These are phyloP conservation scores for Pichia pseudocactophila DNA, from an alignment of 805 yeast genomes.

Conservation along the genomic window DNA sequence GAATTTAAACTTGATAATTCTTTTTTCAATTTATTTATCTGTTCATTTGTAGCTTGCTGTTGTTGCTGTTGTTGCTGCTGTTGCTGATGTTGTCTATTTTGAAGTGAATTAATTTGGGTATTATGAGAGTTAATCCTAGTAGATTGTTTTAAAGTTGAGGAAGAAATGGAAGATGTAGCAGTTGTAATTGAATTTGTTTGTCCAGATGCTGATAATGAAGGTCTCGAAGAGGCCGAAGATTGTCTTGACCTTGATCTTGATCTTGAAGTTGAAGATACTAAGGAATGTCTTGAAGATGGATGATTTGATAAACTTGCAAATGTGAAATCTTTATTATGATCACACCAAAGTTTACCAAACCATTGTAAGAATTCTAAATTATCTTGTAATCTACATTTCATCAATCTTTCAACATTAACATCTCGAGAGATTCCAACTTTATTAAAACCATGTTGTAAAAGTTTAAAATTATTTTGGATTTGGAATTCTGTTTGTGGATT, in stretches of 20 bases:
- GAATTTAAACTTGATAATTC: constrained; percentile 43
- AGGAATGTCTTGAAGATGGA: constrained; percentile 1
- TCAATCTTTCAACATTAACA: constrained; percentile 71
- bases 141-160: background rate
- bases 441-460: constrained; percentile 73
- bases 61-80: background rate
- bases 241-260: background rate
- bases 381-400: constrained; percentile 87
- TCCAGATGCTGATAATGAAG: background rate
- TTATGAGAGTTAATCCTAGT: no score
- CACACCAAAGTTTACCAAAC: constrained; percentile 78
- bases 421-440: constrained; percentile 61
- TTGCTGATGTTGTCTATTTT: background rate
- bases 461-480: constrained; percentile 69
- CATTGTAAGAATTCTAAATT: constrained; percentile 92
- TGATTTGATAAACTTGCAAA: background rate
- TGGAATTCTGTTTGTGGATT: constrained; percentile 68
- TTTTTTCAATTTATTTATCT: constrained; percentile 21
- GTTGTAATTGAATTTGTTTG: background rate
- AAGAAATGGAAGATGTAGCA: background rate
- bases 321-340: constrained; percentile 19
- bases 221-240: no score
- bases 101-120: no score
- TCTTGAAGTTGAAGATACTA: background rate
- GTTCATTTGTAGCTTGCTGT: background rate